These are phyloP conservation scores for Leccinellum rugosiceps DNA, from an alignment of 768 basidiomycete species.

Conservation along the genomic window DNA sequence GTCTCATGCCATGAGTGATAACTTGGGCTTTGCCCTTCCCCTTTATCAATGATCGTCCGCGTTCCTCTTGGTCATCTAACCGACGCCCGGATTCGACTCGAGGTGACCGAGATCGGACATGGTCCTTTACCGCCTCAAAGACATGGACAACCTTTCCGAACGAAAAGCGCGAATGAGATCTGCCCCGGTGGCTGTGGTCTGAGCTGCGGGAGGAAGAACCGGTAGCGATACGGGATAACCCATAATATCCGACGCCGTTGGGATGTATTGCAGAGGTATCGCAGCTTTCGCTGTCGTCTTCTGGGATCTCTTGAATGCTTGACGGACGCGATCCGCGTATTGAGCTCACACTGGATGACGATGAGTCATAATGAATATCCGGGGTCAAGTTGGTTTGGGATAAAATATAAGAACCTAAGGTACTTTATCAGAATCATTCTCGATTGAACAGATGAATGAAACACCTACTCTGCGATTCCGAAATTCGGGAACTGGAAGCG, in stretches of 20 bases:
- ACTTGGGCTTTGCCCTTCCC: constrained; percentile 30
- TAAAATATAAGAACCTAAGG: constrained; percentile 9
- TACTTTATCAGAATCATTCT: not conserved
- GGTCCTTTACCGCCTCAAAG: constrained; percentile 42
- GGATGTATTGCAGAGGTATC: constrained; percentile 3
- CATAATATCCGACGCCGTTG: constrained; percentile 8
- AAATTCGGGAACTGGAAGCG: constrained; percentile 8
- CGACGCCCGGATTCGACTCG: constrained; percentile 8
- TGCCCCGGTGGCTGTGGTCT: constrained; percentile 29
- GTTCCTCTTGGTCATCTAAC: constrained; percentile 10
- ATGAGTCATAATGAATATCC: constrained; percentile 5
- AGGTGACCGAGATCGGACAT: constrained; percentile 48
- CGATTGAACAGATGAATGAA: not conserved
- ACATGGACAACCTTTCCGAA: constrained; percentile 50
- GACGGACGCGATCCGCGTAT: constrained; percentile 35
- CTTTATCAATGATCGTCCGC: constrained; percentile 31
- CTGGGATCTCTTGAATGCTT: constrained; percentile 40
- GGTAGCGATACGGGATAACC: constrained; percentile 13
- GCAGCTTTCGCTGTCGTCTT: constrained; percentile 26
- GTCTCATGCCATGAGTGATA: not conserved
- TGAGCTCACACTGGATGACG: constrained; percentile 9
- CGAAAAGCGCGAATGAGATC: constrained; percentile 49
- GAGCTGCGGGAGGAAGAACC: constrained; percentile 13
- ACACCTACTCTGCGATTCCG: constrained; percentile 9
- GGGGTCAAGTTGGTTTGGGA: not conserved